These are phyloP conservation scores for Didymella pomorum DNA, from an alignment of 2,329 filamentous ascomycete species.

Conservation along the genomic window DNA sequence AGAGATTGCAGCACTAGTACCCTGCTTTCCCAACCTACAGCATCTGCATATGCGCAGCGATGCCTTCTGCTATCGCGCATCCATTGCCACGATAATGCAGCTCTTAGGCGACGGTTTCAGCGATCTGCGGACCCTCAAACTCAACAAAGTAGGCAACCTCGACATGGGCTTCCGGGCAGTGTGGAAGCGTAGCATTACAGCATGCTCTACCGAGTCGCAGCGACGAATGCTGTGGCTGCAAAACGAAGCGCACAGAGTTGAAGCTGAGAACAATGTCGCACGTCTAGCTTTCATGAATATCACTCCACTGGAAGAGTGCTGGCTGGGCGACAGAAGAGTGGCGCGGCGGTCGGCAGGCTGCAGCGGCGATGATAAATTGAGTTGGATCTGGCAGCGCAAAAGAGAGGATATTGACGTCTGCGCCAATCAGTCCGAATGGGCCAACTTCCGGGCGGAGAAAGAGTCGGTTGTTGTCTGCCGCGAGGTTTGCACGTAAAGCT, in stretches of 20 bases:
- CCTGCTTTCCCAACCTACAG: constrained; percentile 17
- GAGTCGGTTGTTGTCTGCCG: constrained; percentile 20
- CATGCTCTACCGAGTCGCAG: constrained; percentile 20
- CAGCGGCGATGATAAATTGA: neutral
- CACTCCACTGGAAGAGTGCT: constrained; percentile 19
- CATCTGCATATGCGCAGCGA: constrained; percentile 26
- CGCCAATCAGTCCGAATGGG: constrained; percentile 16
- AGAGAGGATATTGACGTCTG: constrained; percentile 17
- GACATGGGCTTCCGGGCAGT: constrained; percentile 28
- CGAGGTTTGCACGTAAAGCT: constrained; percentile 20
- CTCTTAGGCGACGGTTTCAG: constrained; percentile 15
- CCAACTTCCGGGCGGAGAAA: constrained; percentile 22
- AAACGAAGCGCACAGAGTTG: constrained; percentile 24
- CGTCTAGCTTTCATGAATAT: constrained; percentile 23
- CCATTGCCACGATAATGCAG: constrained; percentile 17
- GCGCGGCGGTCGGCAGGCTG: constrained; percentile 18
- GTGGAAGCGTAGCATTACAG: constrained; percentile 26
- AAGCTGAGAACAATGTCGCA: constrained; percentile 27
- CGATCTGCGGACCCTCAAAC: constrained; percentile 15
- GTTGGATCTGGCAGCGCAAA: constrained; percentile 30
- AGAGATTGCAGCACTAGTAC: constrained; percentile 21
- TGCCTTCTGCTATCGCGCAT: constrained; percentile 26
- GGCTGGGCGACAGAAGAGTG: constrained; percentile 29
- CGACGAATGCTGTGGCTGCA: constrained; percentile 23
- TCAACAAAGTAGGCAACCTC: constrained; percentile 25